phyloP scores from a whole-genome alignment of 108 stramenopile species.

The Conticribra guillardii region DNA sequence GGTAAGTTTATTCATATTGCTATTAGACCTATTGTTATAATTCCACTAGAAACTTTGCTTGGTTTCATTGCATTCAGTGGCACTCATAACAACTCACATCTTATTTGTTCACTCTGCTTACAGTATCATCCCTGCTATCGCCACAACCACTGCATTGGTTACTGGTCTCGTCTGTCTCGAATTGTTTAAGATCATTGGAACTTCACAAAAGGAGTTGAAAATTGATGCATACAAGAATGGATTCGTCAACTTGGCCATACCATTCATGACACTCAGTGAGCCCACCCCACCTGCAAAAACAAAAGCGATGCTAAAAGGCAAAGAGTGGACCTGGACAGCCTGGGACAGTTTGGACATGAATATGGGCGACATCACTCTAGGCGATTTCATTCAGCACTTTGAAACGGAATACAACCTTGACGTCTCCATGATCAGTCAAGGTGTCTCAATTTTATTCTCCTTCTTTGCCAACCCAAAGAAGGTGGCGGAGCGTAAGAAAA shows the following conservation, averaged over 20 bases:
- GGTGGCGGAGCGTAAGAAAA: conserved; percentile 92
- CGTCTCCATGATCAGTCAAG: conserved; percentile 96
- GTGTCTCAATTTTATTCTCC: conserved; percentile 95
- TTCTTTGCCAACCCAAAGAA: conserved; percentile 98
- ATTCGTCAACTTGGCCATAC: conserved; percentile 95
- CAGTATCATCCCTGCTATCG: conserved; percentile 99
- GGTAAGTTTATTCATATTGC: conserved; percentile 12
- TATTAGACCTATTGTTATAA: not conserved
- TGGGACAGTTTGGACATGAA: conserved; percentile 97
- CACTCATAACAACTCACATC: not conserved
- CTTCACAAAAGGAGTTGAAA: conserved; percentile 84
- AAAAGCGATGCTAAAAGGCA: conserved; percentile 82
- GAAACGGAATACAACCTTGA: conserved; percentile 95
- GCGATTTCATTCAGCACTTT: conserved; percentile 91
- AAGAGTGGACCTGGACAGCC: conserved; percentile 96
- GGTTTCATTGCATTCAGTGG: not conserved
- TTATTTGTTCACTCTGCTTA: not conserved
- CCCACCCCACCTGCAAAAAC: conserved; percentile 90
- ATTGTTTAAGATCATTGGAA: conserved; percentile 94
- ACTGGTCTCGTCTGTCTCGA: conserved; percentile 97
- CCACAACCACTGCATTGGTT: conserved; percentile 98
- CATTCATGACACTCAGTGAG: conserved; percentile 96
- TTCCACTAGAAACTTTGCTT: too few species aligned
- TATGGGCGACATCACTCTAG: conserved; percentile 86
- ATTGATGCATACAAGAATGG: conserved; percentile 96